Conservation (phyloP, 139 green algal genomes). For the Coccomyxa sp. region DNA sequence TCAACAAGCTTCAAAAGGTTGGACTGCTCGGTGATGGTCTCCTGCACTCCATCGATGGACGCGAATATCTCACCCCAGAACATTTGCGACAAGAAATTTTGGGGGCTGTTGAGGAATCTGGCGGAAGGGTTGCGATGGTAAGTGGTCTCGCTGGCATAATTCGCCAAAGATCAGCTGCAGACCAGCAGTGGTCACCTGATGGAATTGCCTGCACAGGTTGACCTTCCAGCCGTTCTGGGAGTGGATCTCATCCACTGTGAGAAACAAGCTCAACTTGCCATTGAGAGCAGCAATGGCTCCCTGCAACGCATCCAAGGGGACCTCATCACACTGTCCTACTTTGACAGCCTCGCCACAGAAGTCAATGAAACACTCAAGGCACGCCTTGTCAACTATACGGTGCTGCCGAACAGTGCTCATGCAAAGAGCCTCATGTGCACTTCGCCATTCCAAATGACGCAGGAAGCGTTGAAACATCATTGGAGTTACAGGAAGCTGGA, state of each 20-base stretch:
- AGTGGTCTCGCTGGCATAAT: not conserved
- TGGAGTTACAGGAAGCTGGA: constrained; percentile 44
- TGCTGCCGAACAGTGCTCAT: not conserved
- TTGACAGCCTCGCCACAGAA: constrained; percentile 76
- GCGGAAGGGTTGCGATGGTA: constrained; percentile 70
- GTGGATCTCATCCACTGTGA: constrained; percentile 80
- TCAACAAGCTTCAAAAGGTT: constrained; percentile 77
- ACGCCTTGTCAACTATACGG: not conserved
- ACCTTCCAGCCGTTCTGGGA: constrained; percentile 72
- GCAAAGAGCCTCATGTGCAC: not conserved
- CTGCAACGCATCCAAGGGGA: constrained; percentile 71
- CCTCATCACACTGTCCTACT: constrained; percentile 78
- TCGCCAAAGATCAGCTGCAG: not conserved
- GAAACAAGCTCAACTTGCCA: constrained; percentile 30
- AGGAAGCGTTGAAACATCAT: not conserved
- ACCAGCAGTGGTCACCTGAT: not conserved
- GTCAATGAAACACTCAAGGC: constrained; percentile 72
- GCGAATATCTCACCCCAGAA: constrained; percentile 78
- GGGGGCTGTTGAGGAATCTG: constrained; percentile 33
- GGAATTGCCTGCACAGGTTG: constrained; percentile 30
- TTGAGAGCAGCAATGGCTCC: constrained; percentile 30
- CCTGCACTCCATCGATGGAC: constrained; percentile 80
- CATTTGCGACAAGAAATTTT: constrained; percentile 54
- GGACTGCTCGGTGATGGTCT: constrained; percentile 72
- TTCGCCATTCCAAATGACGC: not conserved